Percentiles rank a stretch among this genome's conserved stretches.
phyloP scores from a whole-genome alignment of 2,329 filamentous ascomycete species.

The Incumbomyces delicatus region DNA sequence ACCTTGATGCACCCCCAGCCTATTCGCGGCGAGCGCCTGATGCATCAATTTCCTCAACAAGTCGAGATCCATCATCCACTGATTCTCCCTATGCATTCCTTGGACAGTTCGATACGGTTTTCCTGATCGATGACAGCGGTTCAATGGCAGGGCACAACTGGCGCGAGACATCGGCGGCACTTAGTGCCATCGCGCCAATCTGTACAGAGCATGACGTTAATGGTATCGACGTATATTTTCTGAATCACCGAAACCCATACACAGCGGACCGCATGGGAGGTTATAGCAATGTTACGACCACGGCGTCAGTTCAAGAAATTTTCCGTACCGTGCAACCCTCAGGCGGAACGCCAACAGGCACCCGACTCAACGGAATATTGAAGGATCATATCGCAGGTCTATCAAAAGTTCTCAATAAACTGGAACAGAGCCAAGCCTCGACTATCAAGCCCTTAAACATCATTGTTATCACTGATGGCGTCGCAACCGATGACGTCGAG shows the following conservation, averaged over 20 bases:
- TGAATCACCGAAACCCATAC: conserved; percentile 55
- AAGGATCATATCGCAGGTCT: conserved; percentile 57
- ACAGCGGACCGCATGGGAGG: conserved; percentile 36
- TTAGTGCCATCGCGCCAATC: conserved; percentile 67
- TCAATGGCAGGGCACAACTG: conserved; percentile 74
- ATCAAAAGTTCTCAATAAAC: conserved; percentile 31
- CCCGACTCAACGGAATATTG: conserved; percentile 60
- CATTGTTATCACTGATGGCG: conserved; percentile 87
- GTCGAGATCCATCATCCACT: conserved; percentile 21
- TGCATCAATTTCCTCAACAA: conserved; percentile 6
- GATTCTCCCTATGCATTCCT: conserved; percentile 72
- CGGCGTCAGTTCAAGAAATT: conserved; percentile 52
- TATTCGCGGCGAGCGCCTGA: conserved; percentile 11
- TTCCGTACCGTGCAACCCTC: conserved; percentile 58
- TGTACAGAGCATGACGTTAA: conserved; percentile 71
- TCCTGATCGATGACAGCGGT: conserved; percentile 85
- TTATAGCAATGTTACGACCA: conserved; percentile 55
- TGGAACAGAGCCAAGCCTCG: conserved; percentile 28
- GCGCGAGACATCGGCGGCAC: conserved; percentile 61
- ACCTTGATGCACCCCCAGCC: conserved; percentile 14
- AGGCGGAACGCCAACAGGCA: conserved; percentile 65
- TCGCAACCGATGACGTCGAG: conserved; percentile 69
- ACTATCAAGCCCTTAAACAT: conserved; percentile 72
- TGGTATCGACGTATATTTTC: conserved; percentile 84
- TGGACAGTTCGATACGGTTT: conserved; percentile 69